Evolutionary conservation across 352 stramenopile genomes (phyloP).

Genomic region (Plasmopara muralis): DNA sequence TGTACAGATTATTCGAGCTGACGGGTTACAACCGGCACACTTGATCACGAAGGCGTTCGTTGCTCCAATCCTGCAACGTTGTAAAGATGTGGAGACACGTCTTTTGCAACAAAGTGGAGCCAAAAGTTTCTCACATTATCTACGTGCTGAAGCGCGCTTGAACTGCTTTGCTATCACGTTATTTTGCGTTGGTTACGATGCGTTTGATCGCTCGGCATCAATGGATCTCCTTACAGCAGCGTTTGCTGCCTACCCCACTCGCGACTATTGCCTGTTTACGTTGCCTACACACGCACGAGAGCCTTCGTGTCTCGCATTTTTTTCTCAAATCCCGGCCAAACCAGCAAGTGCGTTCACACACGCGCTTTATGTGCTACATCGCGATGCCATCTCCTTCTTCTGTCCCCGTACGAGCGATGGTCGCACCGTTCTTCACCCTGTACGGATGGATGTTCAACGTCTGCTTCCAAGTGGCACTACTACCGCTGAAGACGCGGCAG

Average conservation of each 20-base stretch:
- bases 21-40: constrained; percentile 41
- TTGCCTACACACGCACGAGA: constrained; percentile 40
- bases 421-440: constrained; percentile 23
- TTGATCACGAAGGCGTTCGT: constrained; percentile 45
- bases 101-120: constrained; percentile 22
- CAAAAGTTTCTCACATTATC: constrained; percentile 21
- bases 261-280: constrained; percentile 55
- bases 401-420: constrained; percentile 22
- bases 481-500: constrained; percentile 6
- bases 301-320: constrained; percentile 40
- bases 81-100: constrained; percentile 30
- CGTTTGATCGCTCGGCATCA: constrained; percentile 32
- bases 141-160: constrained; percentile 31
- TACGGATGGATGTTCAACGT: constrained; percentile 33
- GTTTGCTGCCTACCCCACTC: constrained; percentile 43
- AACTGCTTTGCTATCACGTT: constrained; percentile 65
- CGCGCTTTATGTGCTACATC: constrained; percentile 49
- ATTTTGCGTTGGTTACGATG: constrained; percentile 48
- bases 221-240: constrained; percentile 40
- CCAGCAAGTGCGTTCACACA: constrained; percentile 49
- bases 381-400: constrained; percentile 54
- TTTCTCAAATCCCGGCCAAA: constrained; percentile 35
- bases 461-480: constrained; percentile 8
- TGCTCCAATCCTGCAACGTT: constrained; percentile 38
- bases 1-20: constrained; percentile 49